Evolutionary conservation across 352 stramenopile species (phyloP), one percentile per base, ranked within the genome.

Genomic region (Phytophthora sp.): DNA sequence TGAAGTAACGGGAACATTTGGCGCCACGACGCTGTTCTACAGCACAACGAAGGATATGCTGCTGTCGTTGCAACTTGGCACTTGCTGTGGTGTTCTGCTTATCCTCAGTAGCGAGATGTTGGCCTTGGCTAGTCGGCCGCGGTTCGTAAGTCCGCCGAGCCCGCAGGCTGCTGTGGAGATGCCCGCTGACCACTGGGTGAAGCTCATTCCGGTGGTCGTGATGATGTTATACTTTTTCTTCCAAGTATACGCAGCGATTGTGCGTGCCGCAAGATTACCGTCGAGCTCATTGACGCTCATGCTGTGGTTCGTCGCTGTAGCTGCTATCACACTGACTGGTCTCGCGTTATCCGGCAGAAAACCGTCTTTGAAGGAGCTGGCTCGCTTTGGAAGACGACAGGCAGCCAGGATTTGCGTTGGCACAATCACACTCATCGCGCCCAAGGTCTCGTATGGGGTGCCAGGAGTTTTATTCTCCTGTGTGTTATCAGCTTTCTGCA

Each of bases 181-280:
- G 39, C 84, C 77, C 1, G 67, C 70, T 8, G 82, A 93, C 29
- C 82, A 95, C 66, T 95, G 83, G 84, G 77, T 93, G 36, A 95
- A 95, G 60, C 46, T 93, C 11, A 65, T 88, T 27, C 84, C 86
- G 3, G 50, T 88, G 24, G 64, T 82, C 8, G 79, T 86, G 18
- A 90, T 90, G 77, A 74, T 89, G 61, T 42, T 84, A 9, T 91
- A 83, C 41, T 88, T 90, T 45, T 61, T 70, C 39, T 69, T 63
- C n/a, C 83, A 85, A 74, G 73, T 90, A 7, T 79, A 82, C 49
- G 80, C 73, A 1, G 68, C 77, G 7, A 64, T 89, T 42, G 70
- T 76, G 15, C 70, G 86, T 35, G 57, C 82, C 33, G 65, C 68
- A 18, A 74, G 75, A 5, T 67, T 78, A 8, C 84, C 82, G 4